Percentiles rank a stretch among this genome's conserved stretches.
phyloP scores from a whole-genome alignment of 2,329 filamentous ascomycete species.

The Paecilomyces fulvus region DNA sequence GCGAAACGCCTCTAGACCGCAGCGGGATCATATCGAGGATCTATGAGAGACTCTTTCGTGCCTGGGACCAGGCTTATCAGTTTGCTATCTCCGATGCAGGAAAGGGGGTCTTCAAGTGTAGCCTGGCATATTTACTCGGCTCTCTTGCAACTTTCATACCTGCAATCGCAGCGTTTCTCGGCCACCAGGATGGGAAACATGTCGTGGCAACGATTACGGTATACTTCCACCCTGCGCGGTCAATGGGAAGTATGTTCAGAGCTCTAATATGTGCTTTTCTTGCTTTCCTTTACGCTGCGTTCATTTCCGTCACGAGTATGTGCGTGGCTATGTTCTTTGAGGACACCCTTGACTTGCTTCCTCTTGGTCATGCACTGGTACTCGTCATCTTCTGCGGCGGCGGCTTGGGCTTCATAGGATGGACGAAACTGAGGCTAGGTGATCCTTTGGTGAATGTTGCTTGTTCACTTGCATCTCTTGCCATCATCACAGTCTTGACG shows the following conservation, averaged over 20 bases:
- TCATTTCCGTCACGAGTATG: conserved; percentile 79
- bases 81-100: conserved; percentile 67
- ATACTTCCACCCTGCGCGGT: conserved; percentile 86
- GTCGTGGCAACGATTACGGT: conserved; percentile 89
- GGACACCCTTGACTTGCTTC: conserved; percentile 54
- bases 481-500: conserved; percentile 81
- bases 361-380: conserved; percentile 69
- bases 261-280: conserved; percentile 67
- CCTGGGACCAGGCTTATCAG: conserved; percentile 38
- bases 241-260: conserved; percentile 82
- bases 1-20: conserved; percentile 5
- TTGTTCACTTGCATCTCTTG: conserved; percentile 76
- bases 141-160: conserved; percentile 79
- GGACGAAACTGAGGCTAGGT: conserved; percentile 73
- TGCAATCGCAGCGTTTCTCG: conserved; percentile 63
- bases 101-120: conserved; percentile 79
- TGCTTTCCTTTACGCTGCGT: conserved; percentile 69
- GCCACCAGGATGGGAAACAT: conserved; percentile 83
- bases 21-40: conserved; percentile 11
- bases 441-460: conserved; percentile 76
- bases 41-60: conserved; percentile 23
- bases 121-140: conserved; percentile 77
- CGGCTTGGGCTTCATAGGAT: conserved; percentile 78
- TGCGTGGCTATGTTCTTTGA: conserved; percentile 74
- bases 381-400: conserved; percentile 77